Evolutionary conservation across 2,329 filamentous ascomycete genomes (phyloP).

Genomic region (Biscogniauxia mediterranea): DNA sequence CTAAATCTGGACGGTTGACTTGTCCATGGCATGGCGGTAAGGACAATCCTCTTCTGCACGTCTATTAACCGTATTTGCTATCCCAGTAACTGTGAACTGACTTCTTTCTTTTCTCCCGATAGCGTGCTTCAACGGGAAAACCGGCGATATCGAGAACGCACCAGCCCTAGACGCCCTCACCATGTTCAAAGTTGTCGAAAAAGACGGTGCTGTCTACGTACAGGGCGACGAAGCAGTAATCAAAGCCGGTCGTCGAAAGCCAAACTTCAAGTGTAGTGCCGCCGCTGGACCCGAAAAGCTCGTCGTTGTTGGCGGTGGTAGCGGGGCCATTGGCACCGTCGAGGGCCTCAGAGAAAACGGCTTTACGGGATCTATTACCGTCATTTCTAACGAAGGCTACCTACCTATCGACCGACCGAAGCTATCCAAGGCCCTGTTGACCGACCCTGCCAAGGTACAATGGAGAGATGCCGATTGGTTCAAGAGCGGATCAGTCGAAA

Average conservation of each 20-base stretch:
- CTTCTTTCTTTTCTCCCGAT: slow-evolving; percentile 8
- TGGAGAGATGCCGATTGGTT: slow-evolving; percentile 79
- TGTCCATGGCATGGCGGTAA: slow-evolving; percentile 96
- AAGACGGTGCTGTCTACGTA: slow-evolving; percentile 80
- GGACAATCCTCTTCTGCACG: slow-evolving; percentile 23
- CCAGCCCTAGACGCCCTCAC: slow-evolving; percentile 85
- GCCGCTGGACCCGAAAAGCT: slow-evolving; percentile 60
- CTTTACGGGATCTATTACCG: slow-evolving; percentile 75
- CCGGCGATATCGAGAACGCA: slow-evolving; percentile 92
- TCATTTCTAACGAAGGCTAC: slow-evolving; percentile 82
- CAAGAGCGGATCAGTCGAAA: slow-evolving; percentile 56
- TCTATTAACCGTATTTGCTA: background rate
- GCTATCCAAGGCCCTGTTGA: slow-evolving; percentile 87
- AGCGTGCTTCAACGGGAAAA: slow-evolving; percentile 91
- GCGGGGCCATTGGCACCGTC: slow-evolving; percentile 75
- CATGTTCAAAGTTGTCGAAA: slow-evolving; percentile 77
- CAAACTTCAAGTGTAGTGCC: slow-evolving; percentile 69
- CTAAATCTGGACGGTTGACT: slow-evolving; percentile 76
- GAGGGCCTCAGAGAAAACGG: slow-evolving; percentile 81
- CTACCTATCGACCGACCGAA: slow-evolving; percentile 91
- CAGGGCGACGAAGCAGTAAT: slow-evolving; percentile 75
- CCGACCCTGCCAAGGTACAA: slow-evolving; percentile 75
- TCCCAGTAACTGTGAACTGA: background rate
- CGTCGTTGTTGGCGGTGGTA: slow-evolving; percentile 85
- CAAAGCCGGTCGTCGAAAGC: slow-evolving; percentile 70